phyloP scores from a whole-genome alignment of 805 yeast genomes.

The Ogataea kodamae region DNA sequence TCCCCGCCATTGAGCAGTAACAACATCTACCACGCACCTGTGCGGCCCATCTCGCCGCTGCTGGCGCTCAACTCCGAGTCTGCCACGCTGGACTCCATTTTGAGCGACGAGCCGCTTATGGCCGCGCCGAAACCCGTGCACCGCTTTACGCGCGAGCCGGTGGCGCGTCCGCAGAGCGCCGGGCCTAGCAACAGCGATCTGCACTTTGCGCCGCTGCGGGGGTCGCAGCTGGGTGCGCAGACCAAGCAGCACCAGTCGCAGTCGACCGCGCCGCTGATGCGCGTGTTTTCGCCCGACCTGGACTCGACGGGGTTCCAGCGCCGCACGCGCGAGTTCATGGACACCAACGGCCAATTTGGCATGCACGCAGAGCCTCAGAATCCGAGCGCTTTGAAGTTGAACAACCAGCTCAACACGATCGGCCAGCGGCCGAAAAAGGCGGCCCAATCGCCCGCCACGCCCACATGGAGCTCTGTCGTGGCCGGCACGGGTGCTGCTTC shows the following conservation, averaged over 20 bases:
- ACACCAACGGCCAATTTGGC: conserved; percentile 13
- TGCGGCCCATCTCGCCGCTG: conserved; percentile 33
- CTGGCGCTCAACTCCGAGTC: conserved; percentile 35
- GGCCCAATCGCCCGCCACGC: conserved; percentile 3
- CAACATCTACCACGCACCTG: conserved; percentile 23
- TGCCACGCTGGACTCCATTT: conserved; percentile 37
- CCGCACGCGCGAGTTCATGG: conserved; percentile 20
- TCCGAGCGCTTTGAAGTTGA: conserved; percentile 28
- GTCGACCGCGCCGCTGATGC: conserved; percentile 17
- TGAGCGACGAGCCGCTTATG: conserved; percentile 27
- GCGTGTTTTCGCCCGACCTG: conserved; percentile 30
- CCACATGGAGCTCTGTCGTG: conserved; percentile 18
- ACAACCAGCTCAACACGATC: conserved; percentile 29
- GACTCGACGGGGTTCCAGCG: conserved; percentile 23
- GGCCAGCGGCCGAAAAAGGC: conserved; percentile 23
- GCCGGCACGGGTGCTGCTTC: conserved; percentile 20
- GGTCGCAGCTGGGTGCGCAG: conserved; percentile 14
- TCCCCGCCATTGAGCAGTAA: conserved; percentile 26
- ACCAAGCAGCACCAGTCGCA: conserved; percentile 9
- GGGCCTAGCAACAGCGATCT: conserved; percentile 35
- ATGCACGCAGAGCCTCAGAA: conserved; percentile 24
- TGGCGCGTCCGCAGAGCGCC: conserved; percentile 43
- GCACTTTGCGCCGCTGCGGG: conserved; percentile 12
- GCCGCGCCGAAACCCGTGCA: conserved; percentile 17
- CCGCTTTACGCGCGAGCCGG: conserved; percentile 19